Evolutionary conservation across 2,329 filamentous ascomycete species (phyloP).

Genomic region (Aspergillus alliaceus): DNA sequence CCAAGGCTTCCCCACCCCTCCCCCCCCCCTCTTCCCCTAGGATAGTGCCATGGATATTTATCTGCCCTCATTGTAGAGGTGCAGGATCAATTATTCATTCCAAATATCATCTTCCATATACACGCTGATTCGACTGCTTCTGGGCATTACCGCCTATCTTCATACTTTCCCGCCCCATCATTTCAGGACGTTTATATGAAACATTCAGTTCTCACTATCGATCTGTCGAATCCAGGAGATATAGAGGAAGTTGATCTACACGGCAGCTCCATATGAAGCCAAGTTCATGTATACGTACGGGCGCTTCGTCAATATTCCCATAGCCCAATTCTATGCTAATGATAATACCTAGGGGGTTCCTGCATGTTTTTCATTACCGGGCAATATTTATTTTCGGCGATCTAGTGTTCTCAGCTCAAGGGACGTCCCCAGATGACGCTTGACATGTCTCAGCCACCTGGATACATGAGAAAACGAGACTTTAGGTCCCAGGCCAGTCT

Average conservation of each 20-base stretch:
- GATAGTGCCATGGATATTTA: neutral
- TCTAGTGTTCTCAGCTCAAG: neutral
- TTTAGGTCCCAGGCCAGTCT: neutral
- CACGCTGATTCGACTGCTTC: neutral
- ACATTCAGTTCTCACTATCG: neutral
- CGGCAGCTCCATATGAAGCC: neutral
- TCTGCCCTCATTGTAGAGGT: neutral
- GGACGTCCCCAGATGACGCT: neutral
- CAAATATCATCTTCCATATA: neutral
- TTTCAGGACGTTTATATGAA: neutral
- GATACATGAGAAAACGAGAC: neutral
- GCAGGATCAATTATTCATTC: neutral
- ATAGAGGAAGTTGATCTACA: neutral
- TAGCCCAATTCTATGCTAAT: neutral
- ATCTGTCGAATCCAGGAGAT: neutral
- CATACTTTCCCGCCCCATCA: neutral
- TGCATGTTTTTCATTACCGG: neutral
- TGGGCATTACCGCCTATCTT: neutral
- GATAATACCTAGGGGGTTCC: neutral
- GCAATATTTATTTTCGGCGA: neutral
- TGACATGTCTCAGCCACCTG: neutral
- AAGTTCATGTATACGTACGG: neutral
- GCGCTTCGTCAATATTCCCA: neutral
- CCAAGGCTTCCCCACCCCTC: too few relatives aligned
- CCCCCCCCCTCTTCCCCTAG: too few relatives aligned